A percentile compares a stretch with the other conserved stretches of the same genome.
Evolutionary conservation across 1,139 yeast species (phyloP).

Genomic region (Yamadazyma epiphylla): DNA sequence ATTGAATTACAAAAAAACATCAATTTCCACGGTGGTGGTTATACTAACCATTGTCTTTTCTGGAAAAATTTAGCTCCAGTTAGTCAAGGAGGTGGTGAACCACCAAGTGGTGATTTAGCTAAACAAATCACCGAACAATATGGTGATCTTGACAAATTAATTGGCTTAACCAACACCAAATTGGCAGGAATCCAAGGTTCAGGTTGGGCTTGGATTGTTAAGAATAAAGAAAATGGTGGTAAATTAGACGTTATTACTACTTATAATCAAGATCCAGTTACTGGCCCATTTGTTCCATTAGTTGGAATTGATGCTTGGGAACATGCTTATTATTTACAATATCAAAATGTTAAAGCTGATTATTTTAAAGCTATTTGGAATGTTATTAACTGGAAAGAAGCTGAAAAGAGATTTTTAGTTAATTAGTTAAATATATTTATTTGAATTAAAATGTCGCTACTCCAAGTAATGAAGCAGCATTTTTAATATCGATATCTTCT

Average conservation of each 20-base stretch:
- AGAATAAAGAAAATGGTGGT: constrained; percentile 38
- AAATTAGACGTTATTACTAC: constrained; percentile 40
- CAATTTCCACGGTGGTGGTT: constrained; percentile 45
- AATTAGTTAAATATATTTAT: constrained; percentile 6
- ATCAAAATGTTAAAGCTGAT: constrained; percentile 45
- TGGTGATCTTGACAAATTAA: constrained; percentile 40
- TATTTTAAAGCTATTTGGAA: constrained; percentile 49
- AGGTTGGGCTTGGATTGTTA: constrained; percentile 48
- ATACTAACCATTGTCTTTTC: constrained; percentile 41
- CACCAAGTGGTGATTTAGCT: constrained; percentile 30
- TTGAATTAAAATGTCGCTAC: constrained; percentile 58
- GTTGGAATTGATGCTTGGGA: constrained; percentile 51
- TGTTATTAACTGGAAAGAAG: constrained; percentile 47
- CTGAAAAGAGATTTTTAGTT: constrained; percentile 32
- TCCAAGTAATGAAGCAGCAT: constrained; percentile 78
- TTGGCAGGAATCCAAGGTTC: constrained; percentile 47
- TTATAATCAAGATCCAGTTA: constrained; percentile 43
- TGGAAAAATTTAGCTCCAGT: constrained; percentile 45
- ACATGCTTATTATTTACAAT: constrained; percentile 49
- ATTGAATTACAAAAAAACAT: constrained; percentile 35
- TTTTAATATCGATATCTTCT: constrained; percentile 54
- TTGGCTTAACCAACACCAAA: constrained; percentile 32
- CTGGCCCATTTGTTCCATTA: constrained; percentile 39
- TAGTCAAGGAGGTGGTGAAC: constrained; percentile 37
- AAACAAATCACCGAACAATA: constrained; percentile 34